Conservation (phyloP, 2,329 filamentous ascomycete genomes). For the Ophiostoma tasmaniense region DNA sequence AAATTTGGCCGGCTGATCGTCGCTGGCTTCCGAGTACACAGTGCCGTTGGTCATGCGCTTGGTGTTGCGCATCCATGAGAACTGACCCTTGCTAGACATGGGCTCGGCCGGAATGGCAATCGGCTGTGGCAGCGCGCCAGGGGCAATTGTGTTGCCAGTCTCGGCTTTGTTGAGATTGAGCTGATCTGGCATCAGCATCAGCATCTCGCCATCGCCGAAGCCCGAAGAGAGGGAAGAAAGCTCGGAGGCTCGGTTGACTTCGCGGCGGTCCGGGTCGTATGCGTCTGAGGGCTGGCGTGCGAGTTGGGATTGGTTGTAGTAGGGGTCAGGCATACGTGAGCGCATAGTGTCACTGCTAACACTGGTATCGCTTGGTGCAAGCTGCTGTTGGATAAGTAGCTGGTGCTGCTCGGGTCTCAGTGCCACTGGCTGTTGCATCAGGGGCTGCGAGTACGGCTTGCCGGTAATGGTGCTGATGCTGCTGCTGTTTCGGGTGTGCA, state of each 20-base stretch:
- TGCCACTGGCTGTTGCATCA: background rate
- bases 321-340: slow-evolving; percentile 31
- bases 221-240: slow-evolving; percentile 56
- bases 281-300: slow-evolving; percentile 31
- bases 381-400: background rate
- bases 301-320: slow-evolving; percentile 34
- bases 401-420: background rate
- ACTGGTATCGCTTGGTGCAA: background rate
- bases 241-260: slow-evolving; percentile 38
- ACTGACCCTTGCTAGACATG: slow-evolving; percentile 8
- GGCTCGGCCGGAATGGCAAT: slow-evolving; percentile 1
- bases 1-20: slow-evolving; percentile 48
- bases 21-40: slow-evolving; percentile 43
- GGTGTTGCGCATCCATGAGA: slow-evolving; percentile 19
- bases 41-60: slow-evolving; percentile 34
- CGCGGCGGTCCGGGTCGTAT: slow-evolving; percentile 29
- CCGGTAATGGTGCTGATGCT: background rate
- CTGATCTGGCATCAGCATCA: slow-evolving; percentile 30
- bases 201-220: slow-evolving; percentile 53
- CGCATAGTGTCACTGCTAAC: slow-evolving; percentile 25
- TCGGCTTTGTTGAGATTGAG: background rate
- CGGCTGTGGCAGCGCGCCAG: background rate
- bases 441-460: background rate
- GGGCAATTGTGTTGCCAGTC: background rate
- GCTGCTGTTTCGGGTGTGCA: background rate